Conservation (phyloP, 768 basidiomycete genomes). For the Mycena epipterygia region DNA sequence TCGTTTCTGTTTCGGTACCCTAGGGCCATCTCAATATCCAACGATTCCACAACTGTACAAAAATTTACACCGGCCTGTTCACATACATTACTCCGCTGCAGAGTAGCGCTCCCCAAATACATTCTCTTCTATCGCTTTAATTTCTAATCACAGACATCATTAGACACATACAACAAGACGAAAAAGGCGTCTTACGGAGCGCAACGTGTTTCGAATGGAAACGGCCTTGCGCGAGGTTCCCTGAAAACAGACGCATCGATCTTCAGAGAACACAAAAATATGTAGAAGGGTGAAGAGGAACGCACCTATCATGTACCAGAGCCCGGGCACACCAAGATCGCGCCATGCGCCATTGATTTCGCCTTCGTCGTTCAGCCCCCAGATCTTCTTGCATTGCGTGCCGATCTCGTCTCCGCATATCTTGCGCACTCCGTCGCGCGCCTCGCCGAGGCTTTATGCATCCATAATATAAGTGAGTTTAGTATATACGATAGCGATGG, state of each 20-base stretch:
- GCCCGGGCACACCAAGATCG: slow-evolving; percentile 63
- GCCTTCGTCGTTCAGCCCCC: slow-evolving; percentile 77
- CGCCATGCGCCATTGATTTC: slow-evolving; percentile 66
- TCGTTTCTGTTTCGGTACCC: too few species aligned
- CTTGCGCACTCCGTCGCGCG: slow-evolving; percentile 51
- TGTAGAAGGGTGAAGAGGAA: slow-evolving; percentile 7
- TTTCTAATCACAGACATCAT: slow-evolving; percentile 57
- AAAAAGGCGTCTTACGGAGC: slow-evolving; percentile 61
- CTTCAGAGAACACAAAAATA: neutral
- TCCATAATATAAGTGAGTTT: neutral
- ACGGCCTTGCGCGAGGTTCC: slow-evolving; percentile 71
- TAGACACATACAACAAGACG: neutral
- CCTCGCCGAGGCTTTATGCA: slow-evolving; percentile 58
- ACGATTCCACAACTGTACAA: too few species aligned
- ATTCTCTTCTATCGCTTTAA: slow-evolving; percentile 75
- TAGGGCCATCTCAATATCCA: too few species aligned
- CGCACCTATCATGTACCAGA: slow-evolving; percentile 74
- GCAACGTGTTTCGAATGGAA: slow-evolving; percentile 80
- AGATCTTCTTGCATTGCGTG: slow-evolving; percentile 60
- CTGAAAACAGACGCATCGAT: slow-evolving; percentile 40
- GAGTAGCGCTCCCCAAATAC: slow-evolving; percentile 52
- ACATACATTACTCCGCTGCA: neutral
- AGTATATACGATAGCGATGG: neutral
- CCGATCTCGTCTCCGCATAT: slow-evolving; percentile 64
- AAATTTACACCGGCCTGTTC: too few species aligned